Percentiles rank a stretch among this genome's conserved stretches.
These are phyloP conservation scores for Glycine tomentella DNA, from an alignment of 306 rosid species.

Conservation along the genomic window DNA sequence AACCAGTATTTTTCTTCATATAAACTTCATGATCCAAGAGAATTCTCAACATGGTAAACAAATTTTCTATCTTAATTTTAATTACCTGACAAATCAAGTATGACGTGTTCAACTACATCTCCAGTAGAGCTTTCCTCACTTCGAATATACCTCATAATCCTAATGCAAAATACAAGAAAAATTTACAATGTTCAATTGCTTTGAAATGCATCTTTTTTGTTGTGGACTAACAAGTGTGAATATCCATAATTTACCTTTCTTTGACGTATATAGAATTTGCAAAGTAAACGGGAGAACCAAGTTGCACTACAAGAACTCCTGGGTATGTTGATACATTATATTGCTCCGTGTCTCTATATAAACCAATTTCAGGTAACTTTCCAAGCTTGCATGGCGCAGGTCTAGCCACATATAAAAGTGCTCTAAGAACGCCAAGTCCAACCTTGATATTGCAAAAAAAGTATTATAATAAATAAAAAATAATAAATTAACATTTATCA, in stretches of 20 bases:
- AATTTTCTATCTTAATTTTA: background rate
- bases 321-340: conserved; percentile 55
- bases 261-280: conserved; percentile 71
- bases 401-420: conserved; percentile 83
- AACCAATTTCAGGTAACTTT: conserved; percentile 54
- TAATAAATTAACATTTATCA: no score
- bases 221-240: background rate
- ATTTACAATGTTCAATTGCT: conserved; percentile 1
- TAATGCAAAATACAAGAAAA: conserved; percentile 42
- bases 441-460: conserved; percentile 56
- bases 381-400: conserved; percentile 86
- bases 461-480: background rate
- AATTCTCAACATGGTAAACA: background rate
- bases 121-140: conserved; percentile 57
- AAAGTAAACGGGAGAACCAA: conserved; percentile 91
- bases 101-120: conserved; percentile 53
- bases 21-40: background rate
- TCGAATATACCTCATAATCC: conserved; percentile 78
- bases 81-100: conserved; percentile 81
- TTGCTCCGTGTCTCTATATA: conserved; percentile 77
- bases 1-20: background rate
- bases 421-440: conserved; percentile 71
- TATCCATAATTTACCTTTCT: conserved; percentile 63
- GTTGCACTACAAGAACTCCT: conserved; percentile 68
- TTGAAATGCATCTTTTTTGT: background rate